Evolutionary conservation across 1,284 basidiomycete genomes (phyloP), one percentile per base, ranked within the genome.

Genomic region (Rugosomyces carneus): DNA sequence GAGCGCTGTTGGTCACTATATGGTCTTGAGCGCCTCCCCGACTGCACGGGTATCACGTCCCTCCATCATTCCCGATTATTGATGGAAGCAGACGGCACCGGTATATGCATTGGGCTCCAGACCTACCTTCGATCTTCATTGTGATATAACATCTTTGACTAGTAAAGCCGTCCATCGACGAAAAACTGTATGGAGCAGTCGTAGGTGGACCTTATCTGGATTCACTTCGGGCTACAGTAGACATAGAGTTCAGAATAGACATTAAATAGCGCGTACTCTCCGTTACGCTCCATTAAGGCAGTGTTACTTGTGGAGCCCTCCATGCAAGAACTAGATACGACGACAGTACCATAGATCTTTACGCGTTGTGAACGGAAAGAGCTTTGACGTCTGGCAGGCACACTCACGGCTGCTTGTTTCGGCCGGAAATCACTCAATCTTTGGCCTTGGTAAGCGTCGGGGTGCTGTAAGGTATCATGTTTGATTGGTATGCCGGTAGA

Each of bases 61-160:
- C 44, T 37, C 44, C 20, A 46, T 46, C 38, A 46, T 41, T 46
- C 37, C 37, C 44, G 44, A 35, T 23, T 39, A 19, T 41, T 36
- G 38, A 34, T 37, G 38, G 29, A 16, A 13, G n/a, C 15, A 40
- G 15, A n/a, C 19, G 44, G 40, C 38, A 21, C 37, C 44, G 44
- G 44, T 16, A 46, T 5, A 34, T 34, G 31, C 8, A 27, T 15
- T 35, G 16, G 21, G 16, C 16, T 23, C 34, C 21, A 35, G 21
- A 13, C 39, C 13, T 29, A 21, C 21, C 29, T 31, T 37, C 23
- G 27, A 40, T 38, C 21, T 36, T 40, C 7, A 16, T 8, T 19
- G 7, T 39, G 37, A 45, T 45, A 39, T n/a, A 34, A 37, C 2
- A 24, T 29, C 15, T 35, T 40, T 39, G 20, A 27, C 43, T 26